These are phyloP conservation scores for Trypanosomatidae sp. DNA, from an alignment of 208 protist genomes.

Conservation along the genomic window DNA sequence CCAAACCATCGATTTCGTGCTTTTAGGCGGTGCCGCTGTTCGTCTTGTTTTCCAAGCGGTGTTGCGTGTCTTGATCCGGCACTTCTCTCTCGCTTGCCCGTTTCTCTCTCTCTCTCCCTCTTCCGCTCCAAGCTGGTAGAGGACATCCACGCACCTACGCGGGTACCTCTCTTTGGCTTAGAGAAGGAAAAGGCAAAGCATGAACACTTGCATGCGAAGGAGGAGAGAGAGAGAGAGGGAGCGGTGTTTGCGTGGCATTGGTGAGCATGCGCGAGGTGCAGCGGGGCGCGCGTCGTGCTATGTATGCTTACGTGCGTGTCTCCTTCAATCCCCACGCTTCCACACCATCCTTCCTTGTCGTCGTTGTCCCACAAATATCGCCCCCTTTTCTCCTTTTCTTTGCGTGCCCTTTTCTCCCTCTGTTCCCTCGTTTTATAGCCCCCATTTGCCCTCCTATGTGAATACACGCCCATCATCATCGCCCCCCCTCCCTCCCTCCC, in stretches of 20 bases:
- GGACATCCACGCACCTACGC: not conserved
- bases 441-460: not conserved
- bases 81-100: not conserved
- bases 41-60: not conserved
- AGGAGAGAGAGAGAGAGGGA: not conserved
- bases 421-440: not conserved
- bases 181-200: not conserved
- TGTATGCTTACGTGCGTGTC: conserved; percentile 3
- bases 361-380: not conserved
- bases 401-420: not conserved
- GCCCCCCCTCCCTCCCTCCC: not conserved
- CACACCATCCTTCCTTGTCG: not conserved
- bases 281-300: not conserved
- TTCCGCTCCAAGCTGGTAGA: not conserved
- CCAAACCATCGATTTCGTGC: not conserved
- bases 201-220: not conserved
- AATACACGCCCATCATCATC: not conserved
- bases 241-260: no score
- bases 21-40: not conserved
- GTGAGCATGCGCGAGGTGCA: not conserved
- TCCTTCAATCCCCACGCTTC: not conserved
- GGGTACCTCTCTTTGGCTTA: not conserved
- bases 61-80: not conserved
- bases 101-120: not conserved
- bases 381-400: not conserved